These are phyloP conservation scores for Hypoxylon rubiginosum DNA, from an alignment of 2,329 filamentous ascomycete species.

Conservation along the genomic window DNA sequence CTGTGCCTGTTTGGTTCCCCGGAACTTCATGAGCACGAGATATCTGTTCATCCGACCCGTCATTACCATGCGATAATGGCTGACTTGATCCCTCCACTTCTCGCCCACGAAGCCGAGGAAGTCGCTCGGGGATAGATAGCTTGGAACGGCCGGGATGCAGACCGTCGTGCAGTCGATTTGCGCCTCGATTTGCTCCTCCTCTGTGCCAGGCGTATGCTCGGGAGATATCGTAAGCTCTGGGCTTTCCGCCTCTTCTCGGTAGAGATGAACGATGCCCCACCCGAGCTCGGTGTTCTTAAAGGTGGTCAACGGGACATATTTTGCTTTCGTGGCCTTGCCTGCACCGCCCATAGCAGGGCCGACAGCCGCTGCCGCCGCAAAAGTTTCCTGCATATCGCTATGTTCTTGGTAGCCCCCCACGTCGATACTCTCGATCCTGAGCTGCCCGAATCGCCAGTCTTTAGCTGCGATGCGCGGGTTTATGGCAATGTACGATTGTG, in stretches of 20 bases:
- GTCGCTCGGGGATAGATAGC: constrained; percentile 91
- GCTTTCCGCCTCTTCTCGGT: constrained; percentile 85
- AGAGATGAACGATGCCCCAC: constrained; percentile 95
- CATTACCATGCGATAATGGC: constrained; percentile 94
- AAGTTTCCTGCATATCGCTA: constrained; percentile 55
- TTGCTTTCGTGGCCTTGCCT: constrained; percentile 85
- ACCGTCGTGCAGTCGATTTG: constrained; percentile 82
- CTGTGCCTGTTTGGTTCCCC: constrained; percentile 78
- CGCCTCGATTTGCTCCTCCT: constrained; percentile 46
- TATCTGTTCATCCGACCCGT: constrained; percentile 91
- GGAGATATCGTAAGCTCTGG: constrained; percentile 62
- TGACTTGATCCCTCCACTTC: constrained; percentile 85
- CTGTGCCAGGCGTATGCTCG: constrained; percentile 47
- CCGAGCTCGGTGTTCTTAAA: constrained; percentile 79
- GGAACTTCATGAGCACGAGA: constrained; percentile 95
- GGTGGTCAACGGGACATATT: constrained; percentile 78
- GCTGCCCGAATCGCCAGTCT: constrained; percentile 87
- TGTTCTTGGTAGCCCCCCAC: constrained; percentile 61
- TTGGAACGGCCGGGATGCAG: constrained; percentile 94
- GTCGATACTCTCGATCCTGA: constrained; percentile 86
- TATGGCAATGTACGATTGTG: constrained; percentile 60
- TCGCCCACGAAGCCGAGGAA: constrained; percentile 93
- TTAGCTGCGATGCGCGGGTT: constrained; percentile 63
- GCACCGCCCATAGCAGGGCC: constrained; percentile 69
- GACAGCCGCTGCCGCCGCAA: constrained; percentile 65